Conservation (phyloP, 805 yeast species). For the Maudiozyma serrabonitensis region DNA sequence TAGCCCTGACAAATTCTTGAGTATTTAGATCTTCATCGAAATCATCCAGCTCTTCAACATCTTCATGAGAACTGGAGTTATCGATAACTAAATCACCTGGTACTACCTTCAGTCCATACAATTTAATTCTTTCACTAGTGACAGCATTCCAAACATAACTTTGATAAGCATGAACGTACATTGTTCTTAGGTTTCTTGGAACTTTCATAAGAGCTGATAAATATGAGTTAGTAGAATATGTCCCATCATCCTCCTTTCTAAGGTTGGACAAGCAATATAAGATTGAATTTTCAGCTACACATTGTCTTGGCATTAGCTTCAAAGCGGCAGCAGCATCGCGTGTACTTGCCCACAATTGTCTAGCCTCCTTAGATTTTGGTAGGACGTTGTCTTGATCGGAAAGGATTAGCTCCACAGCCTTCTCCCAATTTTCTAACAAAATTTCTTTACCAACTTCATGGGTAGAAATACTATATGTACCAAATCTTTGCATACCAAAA, state of each 20-base stretch:
- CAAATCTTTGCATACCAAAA: slow-evolving; percentile 97
- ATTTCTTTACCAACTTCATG: slow-evolving; percentile 73
- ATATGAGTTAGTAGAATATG: slow-evolving; percentile 45
- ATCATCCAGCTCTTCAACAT: slow-evolving; percentile 37
- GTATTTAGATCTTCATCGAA: slow-evolving; percentile 65
- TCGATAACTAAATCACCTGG: slow-evolving; percentile 70
- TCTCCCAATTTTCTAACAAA: slow-evolving; percentile 65
- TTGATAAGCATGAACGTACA: slow-evolving; percentile 97
- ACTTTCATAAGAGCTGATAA: slow-evolving; percentile 77
- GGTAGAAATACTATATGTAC: slow-evolving; percentile 89
- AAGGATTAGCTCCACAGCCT: slow-evolving; percentile 67
- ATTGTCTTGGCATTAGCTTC: slow-evolving; percentile 73
- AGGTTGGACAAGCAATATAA: slow-evolving; percentile 51
- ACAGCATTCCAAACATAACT: slow-evolving; percentile 90
- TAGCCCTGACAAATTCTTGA: slow-evolving; percentile 52
- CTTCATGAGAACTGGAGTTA: slow-evolving; percentile 16
- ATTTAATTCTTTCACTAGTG: slow-evolving; percentile 63
- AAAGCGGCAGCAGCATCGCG: slow-evolving; percentile 56
- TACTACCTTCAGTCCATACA: slow-evolving; percentile 60
- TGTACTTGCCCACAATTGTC: slow-evolving; percentile 72
- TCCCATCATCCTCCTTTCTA: slow-evolving; percentile 36
- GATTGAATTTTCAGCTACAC: slow-evolving; percentile 75
- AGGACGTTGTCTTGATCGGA: slow-evolving; percentile 78
- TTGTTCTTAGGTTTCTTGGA: slow-evolving; percentile 83
- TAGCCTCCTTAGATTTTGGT: slow-evolving; percentile 76